Evolutionary conservation across 176 grass and related monocot species (phyloP).

Genomic region (Oryza coarctata): DNA sequence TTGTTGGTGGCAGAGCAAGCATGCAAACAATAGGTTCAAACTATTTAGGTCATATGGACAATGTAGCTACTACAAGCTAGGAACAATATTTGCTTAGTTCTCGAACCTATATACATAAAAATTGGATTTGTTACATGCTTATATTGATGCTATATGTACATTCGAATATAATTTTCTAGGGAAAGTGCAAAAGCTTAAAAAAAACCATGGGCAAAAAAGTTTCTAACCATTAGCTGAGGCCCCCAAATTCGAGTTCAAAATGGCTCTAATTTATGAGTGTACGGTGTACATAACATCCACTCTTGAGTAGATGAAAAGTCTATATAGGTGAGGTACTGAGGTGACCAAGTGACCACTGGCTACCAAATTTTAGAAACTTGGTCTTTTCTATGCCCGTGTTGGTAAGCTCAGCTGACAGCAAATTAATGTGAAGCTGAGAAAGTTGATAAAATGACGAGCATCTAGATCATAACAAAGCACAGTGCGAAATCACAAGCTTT

Average conservation of each 20-base stretch:
- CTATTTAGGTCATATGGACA: not conserved
- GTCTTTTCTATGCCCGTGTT: not conserved
- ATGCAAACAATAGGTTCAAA: not conserved
- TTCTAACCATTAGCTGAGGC: not conserved
- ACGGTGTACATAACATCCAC: not conserved
- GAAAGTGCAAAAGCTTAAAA: not conserved
- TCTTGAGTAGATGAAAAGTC: not conserved
- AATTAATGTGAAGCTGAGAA: not conserved
- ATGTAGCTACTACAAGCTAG: too few species aligned
- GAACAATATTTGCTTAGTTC: not conserved
- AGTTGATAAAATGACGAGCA: not conserved
- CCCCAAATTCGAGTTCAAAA: not conserved
- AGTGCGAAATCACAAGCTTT: constrained; percentile 12
- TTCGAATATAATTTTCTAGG: not conserved
- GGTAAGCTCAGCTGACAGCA: not conserved
- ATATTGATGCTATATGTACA: not conserved
- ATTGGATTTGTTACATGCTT: not conserved
- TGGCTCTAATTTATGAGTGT: not conserved
- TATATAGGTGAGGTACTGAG: not conserved
- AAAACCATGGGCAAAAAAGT: not conserved
- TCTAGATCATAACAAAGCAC: not conserved
- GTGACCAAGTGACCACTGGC: not conserved
- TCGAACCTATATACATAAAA: not conserved
- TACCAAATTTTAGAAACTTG: not conserved
- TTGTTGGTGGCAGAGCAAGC: not conserved